Conservation (phyloP, 2,329 filamentous ascomycete genomes). For the Macrophomina phaseolina region DNA sequence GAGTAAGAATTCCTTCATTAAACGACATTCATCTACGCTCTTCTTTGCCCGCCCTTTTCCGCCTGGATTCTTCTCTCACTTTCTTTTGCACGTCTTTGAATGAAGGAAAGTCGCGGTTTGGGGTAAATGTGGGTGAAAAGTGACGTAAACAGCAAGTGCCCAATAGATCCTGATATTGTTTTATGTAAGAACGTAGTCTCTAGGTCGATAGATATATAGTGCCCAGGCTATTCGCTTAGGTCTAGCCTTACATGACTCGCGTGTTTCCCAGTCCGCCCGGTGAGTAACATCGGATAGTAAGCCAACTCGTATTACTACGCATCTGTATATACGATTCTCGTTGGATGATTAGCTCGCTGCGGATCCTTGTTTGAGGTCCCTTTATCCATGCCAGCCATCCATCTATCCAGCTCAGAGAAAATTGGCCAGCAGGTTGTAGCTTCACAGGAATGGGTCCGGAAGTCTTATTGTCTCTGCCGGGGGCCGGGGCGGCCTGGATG, state of each 20-base stretch:
- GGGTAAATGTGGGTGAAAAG: background rate
- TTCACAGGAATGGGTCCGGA: background rate
- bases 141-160: background rate
- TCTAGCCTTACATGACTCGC: background rate
- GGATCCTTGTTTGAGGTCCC: background rate
- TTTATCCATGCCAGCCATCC: background rate
- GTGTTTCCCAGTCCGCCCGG: background rate
- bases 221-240: background rate
- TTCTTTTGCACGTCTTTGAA: background rate
- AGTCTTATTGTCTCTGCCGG: background rate
- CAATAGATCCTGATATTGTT: background rate
- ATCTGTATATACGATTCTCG: background rate
- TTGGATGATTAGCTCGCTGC: background rate
- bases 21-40: too few species aligned
- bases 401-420: background rate
- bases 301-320: conserved; percentile 3
- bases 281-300: background rate
- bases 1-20: too few species aligned
- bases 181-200: background rate
- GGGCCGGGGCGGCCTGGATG: background rate
- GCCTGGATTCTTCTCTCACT: too few species aligned
- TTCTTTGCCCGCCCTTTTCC: too few species aligned
- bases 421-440: background rate
- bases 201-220: background rate
- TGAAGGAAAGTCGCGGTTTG: background rate